Evolutionary conservation across 441 rosid genomes (phyloP).

Genomic region (Manihot esculenta): DNA sequence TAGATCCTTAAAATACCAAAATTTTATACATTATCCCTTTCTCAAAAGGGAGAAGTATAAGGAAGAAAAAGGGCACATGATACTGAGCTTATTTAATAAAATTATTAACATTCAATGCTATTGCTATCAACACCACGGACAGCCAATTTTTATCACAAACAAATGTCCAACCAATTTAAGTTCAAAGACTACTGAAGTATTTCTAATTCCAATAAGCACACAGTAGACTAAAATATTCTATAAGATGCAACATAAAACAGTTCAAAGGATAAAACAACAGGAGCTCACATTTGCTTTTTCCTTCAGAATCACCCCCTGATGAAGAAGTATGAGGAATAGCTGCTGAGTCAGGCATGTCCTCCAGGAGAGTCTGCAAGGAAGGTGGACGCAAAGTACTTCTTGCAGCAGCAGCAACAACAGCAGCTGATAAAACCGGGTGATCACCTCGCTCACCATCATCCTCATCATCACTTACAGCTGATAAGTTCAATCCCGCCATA

Average conservation of each 20-base stretch:
- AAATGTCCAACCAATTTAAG: neutral
- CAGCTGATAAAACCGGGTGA: constrained; percentile 69
- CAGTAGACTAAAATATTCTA: neutral
- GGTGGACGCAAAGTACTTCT: constrained; percentile 90
- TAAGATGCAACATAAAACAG: neutral
- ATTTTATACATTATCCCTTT: neutral
- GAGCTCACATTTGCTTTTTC: constrained; percentile 79
- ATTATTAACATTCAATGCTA: neutral
- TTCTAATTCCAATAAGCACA: constrained; percentile 7
- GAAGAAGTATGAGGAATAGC: constrained; percentile 67
- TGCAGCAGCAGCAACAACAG: constrained; percentile 86
- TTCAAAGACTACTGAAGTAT: neutral
- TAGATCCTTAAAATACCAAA: constrained; percentile 25
- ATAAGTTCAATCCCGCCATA: constrained; percentile 62
- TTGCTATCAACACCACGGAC: neutral
- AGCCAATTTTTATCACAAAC: constrained; percentile 11
- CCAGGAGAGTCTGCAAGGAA: constrained; percentile 86
- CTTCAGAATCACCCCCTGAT: constrained; percentile 96
- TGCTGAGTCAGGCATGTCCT: constrained; percentile 70
- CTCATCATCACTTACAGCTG: constrained; percentile 72
- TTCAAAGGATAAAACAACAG: constrained; percentile 1
- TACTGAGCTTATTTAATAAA: neutral
- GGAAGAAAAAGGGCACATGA: neutral
- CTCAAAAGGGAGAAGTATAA: constrained; percentile 2
- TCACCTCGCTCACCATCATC: constrained; percentile 53